These are phyloP conservation scores for Solanum clarkiae DNA, from an alignment of 257 asterid genomes.

Conservation along the genomic window DNA sequence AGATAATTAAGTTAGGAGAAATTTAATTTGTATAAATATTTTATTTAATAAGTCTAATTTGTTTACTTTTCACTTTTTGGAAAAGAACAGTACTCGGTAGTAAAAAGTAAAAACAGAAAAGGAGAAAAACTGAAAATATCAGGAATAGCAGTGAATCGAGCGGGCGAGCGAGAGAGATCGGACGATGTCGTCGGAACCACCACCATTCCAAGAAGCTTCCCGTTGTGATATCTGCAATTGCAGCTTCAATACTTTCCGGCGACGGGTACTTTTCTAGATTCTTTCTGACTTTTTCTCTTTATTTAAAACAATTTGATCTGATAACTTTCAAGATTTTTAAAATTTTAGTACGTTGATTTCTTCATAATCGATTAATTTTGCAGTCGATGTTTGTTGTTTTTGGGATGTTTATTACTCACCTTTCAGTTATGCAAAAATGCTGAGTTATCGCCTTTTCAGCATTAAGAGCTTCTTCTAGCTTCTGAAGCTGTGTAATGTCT, in stretches of 20 bases:
- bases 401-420: neutral
- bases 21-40: too few species aligned
- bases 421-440: neutral
- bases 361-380: neutral
- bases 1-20: too few species aligned
- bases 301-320: neutral
- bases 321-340: neutral
- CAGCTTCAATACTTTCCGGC: constrained; percentile 92
- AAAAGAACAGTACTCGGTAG: too few species aligned
- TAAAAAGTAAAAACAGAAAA: neutral
- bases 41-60: too few species aligned
- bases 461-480: neutral
- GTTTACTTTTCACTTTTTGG: too few species aligned
- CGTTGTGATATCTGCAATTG: constrained; percentile 96
- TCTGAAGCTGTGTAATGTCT: neutral
- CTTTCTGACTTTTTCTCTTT: neutral
- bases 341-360: neutral
- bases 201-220: constrained; percentile 71
- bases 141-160: neutral
- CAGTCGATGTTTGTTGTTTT: neutral
- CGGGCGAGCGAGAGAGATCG: neutral
- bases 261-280: constrained; percentile 49
- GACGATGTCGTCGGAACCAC: constrained; percentile 53
- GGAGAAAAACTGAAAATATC: neutral
- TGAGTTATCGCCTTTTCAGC: neutral